Conservation (phyloP, 2,329 filamentous ascomycete species). For the Alternaria solani region DNA sequence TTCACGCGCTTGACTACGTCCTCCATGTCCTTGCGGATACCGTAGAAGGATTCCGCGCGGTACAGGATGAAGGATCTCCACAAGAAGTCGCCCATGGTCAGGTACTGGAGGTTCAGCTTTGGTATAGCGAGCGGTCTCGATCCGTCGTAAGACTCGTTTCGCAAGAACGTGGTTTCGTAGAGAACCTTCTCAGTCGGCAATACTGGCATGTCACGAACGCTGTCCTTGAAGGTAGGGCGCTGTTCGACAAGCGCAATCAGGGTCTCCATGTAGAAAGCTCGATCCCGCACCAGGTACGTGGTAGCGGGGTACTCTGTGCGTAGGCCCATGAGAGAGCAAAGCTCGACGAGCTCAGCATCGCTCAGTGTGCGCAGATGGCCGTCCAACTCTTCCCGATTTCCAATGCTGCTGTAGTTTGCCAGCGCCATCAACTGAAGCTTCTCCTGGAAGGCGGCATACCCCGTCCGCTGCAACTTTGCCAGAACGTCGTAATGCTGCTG, state of each 20-base stretch:
- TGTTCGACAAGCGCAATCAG: slow-evolving; percentile 79
- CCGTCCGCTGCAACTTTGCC: slow-evolving; percentile 77
- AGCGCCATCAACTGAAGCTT: slow-evolving; percentile 91
- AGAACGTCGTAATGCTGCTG: slow-evolving; percentile 79
- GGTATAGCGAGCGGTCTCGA: slow-evolving; percentile 87
- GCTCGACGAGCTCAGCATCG: slow-evolving; percentile 74
- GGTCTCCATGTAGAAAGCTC: slow-evolving; percentile 73
- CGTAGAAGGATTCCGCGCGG: slow-evolving; percentile 90
- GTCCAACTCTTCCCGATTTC: slow-evolving; percentile 79
- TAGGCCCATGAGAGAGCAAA: slow-evolving; percentile 77
- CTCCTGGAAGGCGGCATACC: slow-evolving; percentile 81
- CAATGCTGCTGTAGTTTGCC: slow-evolving; percentile 90
- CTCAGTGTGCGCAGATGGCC: slow-evolving; percentile 75
- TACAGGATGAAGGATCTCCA: slow-evolving; percentile 93
- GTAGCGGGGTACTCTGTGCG: slow-evolving; percentile 82
- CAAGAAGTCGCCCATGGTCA: slow-evolving; percentile 94
- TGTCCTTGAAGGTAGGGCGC: slow-evolving; percentile 82
- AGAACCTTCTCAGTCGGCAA: slow-evolving; percentile 84
- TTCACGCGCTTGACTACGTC: slow-evolving; percentile 79
- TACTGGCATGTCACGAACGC: slow-evolving; percentile 72
- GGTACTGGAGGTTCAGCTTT: slow-evolving; percentile 93
- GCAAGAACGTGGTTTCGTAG: slow-evolving; percentile 79
- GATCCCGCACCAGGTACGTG: slow-evolving; percentile 68
- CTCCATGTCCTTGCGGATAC: slow-evolving; percentile 90
- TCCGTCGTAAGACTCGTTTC: slow-evolving; percentile 87